These are phyloP conservation scores for Euphrasia arctica DNA, from an alignment of 305 asterid species.

Conservation along the genomic window DNA sequence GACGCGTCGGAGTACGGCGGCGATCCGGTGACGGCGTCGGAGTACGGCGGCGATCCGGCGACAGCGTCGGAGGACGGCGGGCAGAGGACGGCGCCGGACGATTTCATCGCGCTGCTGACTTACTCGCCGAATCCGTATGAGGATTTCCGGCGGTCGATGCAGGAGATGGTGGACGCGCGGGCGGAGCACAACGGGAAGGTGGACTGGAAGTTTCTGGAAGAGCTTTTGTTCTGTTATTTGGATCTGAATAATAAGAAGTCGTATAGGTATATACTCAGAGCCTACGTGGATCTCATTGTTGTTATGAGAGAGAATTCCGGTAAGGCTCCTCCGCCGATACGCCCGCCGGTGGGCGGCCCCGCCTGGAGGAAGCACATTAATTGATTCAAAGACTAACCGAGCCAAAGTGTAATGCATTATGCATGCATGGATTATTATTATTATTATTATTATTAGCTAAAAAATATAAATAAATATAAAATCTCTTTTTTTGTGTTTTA, in stretches of 20 bases:
- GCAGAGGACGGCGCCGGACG: slow-evolving; percentile 31
- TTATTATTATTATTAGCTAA: too few relatives aligned
- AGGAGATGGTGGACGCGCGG: slow-evolving; percentile 89
- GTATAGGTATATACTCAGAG: slow-evolving; percentile 52
- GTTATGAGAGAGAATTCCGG: slow-evolving; percentile 40
- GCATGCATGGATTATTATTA: slow-evolving; percentile 21
- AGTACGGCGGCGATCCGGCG: neutral
- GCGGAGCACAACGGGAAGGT: slow-evolving; percentile 49
- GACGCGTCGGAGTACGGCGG: slow-evolving; percentile 8
- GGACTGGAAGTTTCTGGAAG: slow-evolving; percentile 82
- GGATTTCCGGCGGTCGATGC: slow-evolving; percentile 89
- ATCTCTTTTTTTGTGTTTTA: too few relatives aligned
- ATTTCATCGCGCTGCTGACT: slow-evolving; percentile 56
- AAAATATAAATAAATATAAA: too few relatives aligned
- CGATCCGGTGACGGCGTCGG: slow-evolving; percentile 14
- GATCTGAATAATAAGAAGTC: slow-evolving; percentile 64
- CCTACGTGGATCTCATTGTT: slow-evolving; percentile 65
- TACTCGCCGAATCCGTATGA: slow-evolving; percentile 72
- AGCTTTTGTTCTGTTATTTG: slow-evolving; percentile 69
- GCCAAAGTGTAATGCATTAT: neutral
- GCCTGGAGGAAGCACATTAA: slow-evolving; percentile 15
- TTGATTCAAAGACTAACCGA: neutral
- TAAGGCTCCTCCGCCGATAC: slow-evolving; percentile 35
- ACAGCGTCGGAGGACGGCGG: neutral
- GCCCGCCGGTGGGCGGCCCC: slow-evolving; percentile 22